A percentile compares a stretch with the other conserved stretches of the same genome.
phyloP scores from a whole-genome alignment of 2,329 filamentous ascomycete species.

The Zalaria sp. region DNA sequence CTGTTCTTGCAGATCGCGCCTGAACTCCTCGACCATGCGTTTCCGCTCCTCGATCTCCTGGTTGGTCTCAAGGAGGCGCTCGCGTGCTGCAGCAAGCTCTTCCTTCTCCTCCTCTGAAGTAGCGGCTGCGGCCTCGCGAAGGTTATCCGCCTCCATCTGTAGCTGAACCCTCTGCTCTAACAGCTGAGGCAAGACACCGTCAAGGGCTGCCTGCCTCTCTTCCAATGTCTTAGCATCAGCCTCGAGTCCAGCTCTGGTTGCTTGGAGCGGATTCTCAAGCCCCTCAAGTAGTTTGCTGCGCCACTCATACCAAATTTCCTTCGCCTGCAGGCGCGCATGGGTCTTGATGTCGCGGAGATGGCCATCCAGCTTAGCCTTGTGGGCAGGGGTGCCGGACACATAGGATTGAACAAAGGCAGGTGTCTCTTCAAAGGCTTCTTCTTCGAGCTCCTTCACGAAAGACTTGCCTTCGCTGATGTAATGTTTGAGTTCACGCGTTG shows the following conservation, averaged over 20 bases:
- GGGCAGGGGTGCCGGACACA: slow-evolving; percentile 66
- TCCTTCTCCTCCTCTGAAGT: slow-evolving; percentile 68
- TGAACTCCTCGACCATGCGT: slow-evolving; percentile 50
- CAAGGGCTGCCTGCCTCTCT: slow-evolving; percentile 55
- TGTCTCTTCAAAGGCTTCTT: slow-evolving; percentile 77
- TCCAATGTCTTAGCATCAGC: slow-evolving; percentile 53
- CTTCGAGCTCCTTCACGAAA: slow-evolving; percentile 83
- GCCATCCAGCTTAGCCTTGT: slow-evolving; percentile 80
- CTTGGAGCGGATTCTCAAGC: slow-evolving; percentile 65
- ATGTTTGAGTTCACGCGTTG: slow-evolving; percentile 87
- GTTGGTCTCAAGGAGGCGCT: slow-evolving; percentile 50
- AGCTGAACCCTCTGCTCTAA: slow-evolving; percentile 47
- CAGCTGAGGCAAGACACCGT: slow-evolving; percentile 52
- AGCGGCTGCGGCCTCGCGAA: slow-evolving; percentile 60
- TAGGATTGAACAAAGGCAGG: slow-evolving; percentile 88
- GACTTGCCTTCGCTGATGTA: slow-evolving; percentile 89
- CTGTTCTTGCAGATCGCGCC: slow-evolving; percentile 52
- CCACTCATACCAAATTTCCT: slow-evolving; percentile 98
- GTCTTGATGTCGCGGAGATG: slow-evolving; percentile 97
- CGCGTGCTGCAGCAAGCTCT: slow-evolving; percentile 61
- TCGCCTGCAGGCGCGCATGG: slow-evolving; percentile 76
- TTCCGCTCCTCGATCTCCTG: slow-evolving; percentile 57
- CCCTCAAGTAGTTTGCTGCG: slow-evolving; percentile 75
- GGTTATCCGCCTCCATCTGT: slow-evolving; percentile 42
- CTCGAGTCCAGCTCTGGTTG: slow-evolving; percentile 63